Evolutionary conservation across 2,329 filamentous ascomycete species (phyloP), one percentile per base, ranked within the genome.

Genomic region (Akanthomyces lecanii): DNA sequence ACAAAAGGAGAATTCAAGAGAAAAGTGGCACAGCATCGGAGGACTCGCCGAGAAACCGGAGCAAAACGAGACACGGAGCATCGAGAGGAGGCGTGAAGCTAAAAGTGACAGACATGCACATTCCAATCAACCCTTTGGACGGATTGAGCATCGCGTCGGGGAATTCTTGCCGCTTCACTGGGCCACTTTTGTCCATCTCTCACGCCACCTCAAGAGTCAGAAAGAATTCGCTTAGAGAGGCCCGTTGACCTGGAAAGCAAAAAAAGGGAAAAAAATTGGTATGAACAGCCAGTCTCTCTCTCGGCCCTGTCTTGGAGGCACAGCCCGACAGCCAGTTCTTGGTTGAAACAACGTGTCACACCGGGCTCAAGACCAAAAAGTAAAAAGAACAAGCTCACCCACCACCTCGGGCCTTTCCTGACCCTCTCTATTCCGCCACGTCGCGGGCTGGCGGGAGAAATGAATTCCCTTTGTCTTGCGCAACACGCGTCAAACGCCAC

Each of bases 91-190:
- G 8, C 6, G 36, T 50, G 38, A 61, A 45, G 58, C 48, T 36
- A 12, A 53, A 45, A 4, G 23, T 44, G 48, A 47, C 40, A 53
- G 58, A 38, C 40, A 61, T 53, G 25, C 58, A 45, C 58, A 61
- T 61, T 61, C 58, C 58, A 53, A 30, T 16, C 25, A 44, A 61
- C 21, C 58, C 28, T 12, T 36, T 11, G 2, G n/a, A 47, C 11
- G 45, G 33, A 38, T 16, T n/a, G 28, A 53, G 38, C 47, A 40
- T 40, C 45, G 45, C 36, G 47, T 36, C 57, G 23, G 16, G 33
- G 36, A 42, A 21, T 40, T 21, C 30, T 21, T 18, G 5, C 18
- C 16, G 8, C 18, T 45, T 14, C 23, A 23, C 23, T 42, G 48
- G n/a, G 42, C 42, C 28, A 45, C 44, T 23, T n/a, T 28, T 36